A percentile compares a stretch with the other conserved stretches of the same genome.
Conservation (phyloP, 2,329 filamentous ascomycete species). For the Rutstroemia sp. region DNA sequence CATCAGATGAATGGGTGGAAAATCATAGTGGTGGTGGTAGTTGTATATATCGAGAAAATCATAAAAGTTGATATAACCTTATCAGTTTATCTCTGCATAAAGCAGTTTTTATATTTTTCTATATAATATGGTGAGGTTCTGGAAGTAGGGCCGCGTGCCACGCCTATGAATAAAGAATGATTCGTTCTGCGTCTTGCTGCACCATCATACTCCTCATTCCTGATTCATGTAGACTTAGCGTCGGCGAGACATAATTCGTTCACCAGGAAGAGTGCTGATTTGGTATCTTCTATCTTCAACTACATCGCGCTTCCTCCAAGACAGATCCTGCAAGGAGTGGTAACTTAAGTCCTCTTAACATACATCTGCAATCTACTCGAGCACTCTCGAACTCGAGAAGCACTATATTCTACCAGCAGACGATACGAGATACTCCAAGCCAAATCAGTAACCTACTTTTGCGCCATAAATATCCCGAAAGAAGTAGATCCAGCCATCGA, state of each 20-base stretch:
- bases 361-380: neutral
- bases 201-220: too few relatives aligned
- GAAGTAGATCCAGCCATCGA: neutral
- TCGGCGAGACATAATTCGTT: neutral
- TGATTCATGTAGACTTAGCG: too few relatives aligned
- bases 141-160: too few relatives aligned
- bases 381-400: slow-evolving; percentile 3
- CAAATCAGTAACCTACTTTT: slow-evolving; percentile 21
- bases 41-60: too few relatives aligned
- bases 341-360: neutral
- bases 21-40: too few relatives aligned
- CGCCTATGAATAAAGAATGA: too few relatives aligned
- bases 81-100: too few relatives aligned
- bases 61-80: too few relatives aligned
- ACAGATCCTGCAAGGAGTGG: neutral
- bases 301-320: neutral
- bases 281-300: neutral
- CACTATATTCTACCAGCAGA: slow-evolving; percentile 24
- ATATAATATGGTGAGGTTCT: too few relatives aligned
- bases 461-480: slow-evolving; percentile 15
- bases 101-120: too few relatives aligned
- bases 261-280: neutral
- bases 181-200: too few relatives aligned
- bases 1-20: too few relatives aligned
- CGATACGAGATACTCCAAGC: slow-evolving; percentile 23